Percentiles rank a stretch among this genome's conserved stretches.
Evolutionary conservation across 2,329 filamentous ascomycete species (phyloP).

Genomic region (Boeremia exigua): DNA sequence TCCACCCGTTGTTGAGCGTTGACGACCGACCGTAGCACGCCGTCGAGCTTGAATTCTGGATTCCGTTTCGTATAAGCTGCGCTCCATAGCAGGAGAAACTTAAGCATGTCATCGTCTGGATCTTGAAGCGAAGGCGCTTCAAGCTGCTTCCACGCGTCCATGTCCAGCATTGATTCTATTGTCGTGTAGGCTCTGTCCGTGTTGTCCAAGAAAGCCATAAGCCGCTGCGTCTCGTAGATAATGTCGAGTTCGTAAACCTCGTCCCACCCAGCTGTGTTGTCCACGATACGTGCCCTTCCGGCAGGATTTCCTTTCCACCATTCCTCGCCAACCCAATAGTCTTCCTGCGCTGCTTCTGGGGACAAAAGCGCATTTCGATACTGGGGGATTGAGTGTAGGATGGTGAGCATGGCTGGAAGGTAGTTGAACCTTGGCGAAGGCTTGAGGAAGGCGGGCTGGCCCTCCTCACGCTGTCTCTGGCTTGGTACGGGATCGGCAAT

Average conservation of each 20-base stretch:
- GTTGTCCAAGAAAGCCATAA: constrained; percentile 66
- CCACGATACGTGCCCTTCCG: constrained; percentile 58
- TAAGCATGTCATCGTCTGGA: constrained; percentile 49
- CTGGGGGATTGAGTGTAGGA: constrained; percentile 66
- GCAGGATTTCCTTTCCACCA: constrained; percentile 69
- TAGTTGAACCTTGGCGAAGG: constrained; percentile 60
- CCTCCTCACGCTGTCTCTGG: constrained; percentile 55
- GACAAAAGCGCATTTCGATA: constrained; percentile 63
- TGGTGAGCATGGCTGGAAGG: constrained; percentile 64
- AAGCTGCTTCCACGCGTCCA: constrained; percentile 46
- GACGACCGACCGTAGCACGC: constrained; percentile 53
- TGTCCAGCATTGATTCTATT: constrained; percentile 56
- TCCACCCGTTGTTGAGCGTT: constrained; percentile 35
- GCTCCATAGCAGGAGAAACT: constrained; percentile 59
- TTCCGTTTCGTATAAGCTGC: constrained; percentile 52
- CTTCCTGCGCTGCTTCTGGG: constrained; percentile 51
- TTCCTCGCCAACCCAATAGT: constrained; percentile 63
- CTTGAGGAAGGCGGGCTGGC: constrained; percentile 64
- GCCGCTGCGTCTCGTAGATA: constrained; percentile 63
- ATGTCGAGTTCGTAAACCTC: constrained; percentile 49
- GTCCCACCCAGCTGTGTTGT: constrained; percentile 42
- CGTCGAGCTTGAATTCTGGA: constrained; percentile 51
- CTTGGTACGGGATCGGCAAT: constrained; percentile 60
- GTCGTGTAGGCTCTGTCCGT: constrained; percentile 66
- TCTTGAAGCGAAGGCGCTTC: constrained; percentile 23